Evolutionary conservation across 1,284 basidiomycete species (phyloP), one percentile per base, ranked within the genome.

Genomic region (Ceratobasidium theobromae): DNA sequence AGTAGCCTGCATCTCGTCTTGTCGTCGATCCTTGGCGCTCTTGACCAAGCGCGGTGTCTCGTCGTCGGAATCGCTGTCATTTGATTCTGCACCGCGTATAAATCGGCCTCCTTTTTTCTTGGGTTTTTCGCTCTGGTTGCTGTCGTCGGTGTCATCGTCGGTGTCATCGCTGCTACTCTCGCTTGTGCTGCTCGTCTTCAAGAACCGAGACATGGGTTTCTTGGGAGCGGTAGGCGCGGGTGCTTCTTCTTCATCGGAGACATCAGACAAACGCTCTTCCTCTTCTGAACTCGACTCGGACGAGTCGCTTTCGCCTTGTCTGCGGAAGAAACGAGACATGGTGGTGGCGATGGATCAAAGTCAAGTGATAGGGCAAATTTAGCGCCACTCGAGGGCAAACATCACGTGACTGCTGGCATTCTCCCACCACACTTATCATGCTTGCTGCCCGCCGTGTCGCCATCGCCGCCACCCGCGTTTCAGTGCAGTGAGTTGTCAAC

Each of bases 1-100:
- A 11, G 89, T 89, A 1, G 86, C 85, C 77, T 93, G 91, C 83
- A 96, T 93, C 80, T 95, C 91, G 68, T 90, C 92, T 72, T 91
- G 76, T 53, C 93, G 82, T 76, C 92, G 94, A 76, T 93, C 91
- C 73, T 87, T 87, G 45, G 93, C 94, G 73, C 89, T 93, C 75
- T 92, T 91, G 62, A 91, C 86, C 35, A 90, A 83, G 53, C 83
- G 81, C 73, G 82, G 86, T 66, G 82, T 84, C 51, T 88, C 89
- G 67, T 86, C 86, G 45, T 83, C 86, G 40, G 85, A 86, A 33
- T 86, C 86, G 27, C 83, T 84, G 43, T 84, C 84, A 23, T n/a
- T n/a, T n/a, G 81, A 82, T 65, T 83, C 86, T 51, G 79, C 80
- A 64, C 81, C 69, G 70, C 72, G 71, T 25, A 74, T 81, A 79